Evolutionary conservation across 2,329 filamentous ascomycete species (phyloP), one percentile per base, ranked within the genome.

Genomic region (Madurella mycetomatis): DNA sequence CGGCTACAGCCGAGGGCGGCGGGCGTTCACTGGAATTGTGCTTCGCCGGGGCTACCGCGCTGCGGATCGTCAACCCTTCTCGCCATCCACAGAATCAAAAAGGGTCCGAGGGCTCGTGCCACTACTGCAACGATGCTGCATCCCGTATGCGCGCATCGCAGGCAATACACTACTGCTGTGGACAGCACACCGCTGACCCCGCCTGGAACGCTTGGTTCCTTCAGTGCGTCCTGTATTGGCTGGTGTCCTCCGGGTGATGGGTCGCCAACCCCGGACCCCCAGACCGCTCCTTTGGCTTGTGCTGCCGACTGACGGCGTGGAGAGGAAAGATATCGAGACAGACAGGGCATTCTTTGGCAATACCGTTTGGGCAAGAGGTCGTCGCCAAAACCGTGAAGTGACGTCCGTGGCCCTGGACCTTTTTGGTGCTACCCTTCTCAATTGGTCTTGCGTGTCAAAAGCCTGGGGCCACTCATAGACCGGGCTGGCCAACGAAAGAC

Each of bases 151-250:
- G 32, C 31, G 39, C 31, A 19, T 32, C 45, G 34, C 48, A 43
- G 13, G 47, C 37, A 47, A 32, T 47, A 17, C 37, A 40, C n/a
- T 17, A 12, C 15, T 39, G 8, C 19, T 32, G n/a, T 16, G 18
- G 19, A 50, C 47, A 53, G 49, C 57, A 57, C 54, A 59, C 59
- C 55, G 58, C 56, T 37, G 53, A 51, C 48, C 41, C 15, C 15
- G 44, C 41, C 34, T 11, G 4, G 49, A 25, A 32, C 41, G 16
- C 32, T 47, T 43, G 12, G 25, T 41, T 15, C 19, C 15, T 25
- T 31, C 43, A 25, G 25, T 25, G 25, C 25, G 25, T 25, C 25
- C 11, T 37, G 34, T 37, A 4, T 37, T 37, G 34, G 34, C 34
- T 15, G 34, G 9, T 15, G 11, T 11, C 13, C 34, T 37, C 34